Base-by-base conservation (phyloP, 2,329 filamentous ascomycete genomes). In the Penicillium occitanis region DNA sequence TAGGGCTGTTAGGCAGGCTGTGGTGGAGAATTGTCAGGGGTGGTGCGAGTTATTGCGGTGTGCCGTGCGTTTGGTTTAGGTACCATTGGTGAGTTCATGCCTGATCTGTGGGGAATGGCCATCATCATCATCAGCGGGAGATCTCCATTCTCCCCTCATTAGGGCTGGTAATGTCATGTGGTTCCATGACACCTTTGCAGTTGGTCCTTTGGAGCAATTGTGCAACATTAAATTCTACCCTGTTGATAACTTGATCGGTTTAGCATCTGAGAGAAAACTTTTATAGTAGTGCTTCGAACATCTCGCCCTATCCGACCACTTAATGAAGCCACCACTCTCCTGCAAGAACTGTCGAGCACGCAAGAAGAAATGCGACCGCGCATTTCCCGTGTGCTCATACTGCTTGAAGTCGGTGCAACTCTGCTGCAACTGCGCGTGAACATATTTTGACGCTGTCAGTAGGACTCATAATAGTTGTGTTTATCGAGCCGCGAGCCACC, bases 291-390 rank as follows among this genome's bases (percentile, higher is more conserved):
- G n/a, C 8, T 46, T 46, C 8, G 44, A 46, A 46, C n/a, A 22
- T 46, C 44, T 46, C 44, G 44, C n/a, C 8, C 7, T 22, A 46
- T 46, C 3, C 17, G 3, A 46, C 44, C 8, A 11, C n/a, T 22
- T 62, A 22, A 69, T 69, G 68, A 69, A 68, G 44, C 66, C 66
- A 35, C 68, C 68, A 13, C 66, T 69, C 33, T 66, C 68, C 13
- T 69, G 68, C 48, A 58, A 65, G 40, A 69, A 69, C 48, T 69
- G 68, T 48, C 57, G 68, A 33, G 48, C 50, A 33, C 68, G 68
- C 61, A 69, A 69, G 63, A 68, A 68, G 63, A 69, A 69, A 66
- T 69, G 68, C n/a, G 68, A 69, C 44, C 68, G 68, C 11, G 66
- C 66, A n/a, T 68, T 68, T 40, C 68, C 68, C 5, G 30, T 63